Evolutionary conservation across 768 basidiomycete genomes (phyloP).

Genomic region (Solioccasus polychromus): DNA sequence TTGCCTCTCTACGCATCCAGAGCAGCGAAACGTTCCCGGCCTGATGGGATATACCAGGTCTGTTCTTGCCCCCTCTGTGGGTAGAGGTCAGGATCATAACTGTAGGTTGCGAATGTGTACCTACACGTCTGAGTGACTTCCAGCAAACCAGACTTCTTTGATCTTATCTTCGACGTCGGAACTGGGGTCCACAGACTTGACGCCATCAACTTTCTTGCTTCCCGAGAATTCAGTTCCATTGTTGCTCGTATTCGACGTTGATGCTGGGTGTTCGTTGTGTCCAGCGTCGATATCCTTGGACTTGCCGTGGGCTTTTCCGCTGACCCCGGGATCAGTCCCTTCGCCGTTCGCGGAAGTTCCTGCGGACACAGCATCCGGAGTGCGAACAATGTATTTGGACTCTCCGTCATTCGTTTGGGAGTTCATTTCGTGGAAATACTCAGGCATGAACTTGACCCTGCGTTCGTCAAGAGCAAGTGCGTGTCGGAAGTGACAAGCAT

Average conservation of each 20-base stretch:
- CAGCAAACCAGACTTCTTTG: conserved; percentile 71
- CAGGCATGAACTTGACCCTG: conserved; percentile 55
- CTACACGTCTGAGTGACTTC: conserved; percentile 38
- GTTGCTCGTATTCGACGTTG: conserved; percentile 16
- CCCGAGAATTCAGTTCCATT: conserved; percentile 18
- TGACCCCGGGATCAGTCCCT: too few species aligned
- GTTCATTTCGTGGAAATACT: conserved; percentile 34
- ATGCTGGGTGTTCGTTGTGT: too few species aligned
- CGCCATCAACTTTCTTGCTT: too few species aligned
- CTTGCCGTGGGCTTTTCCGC: too few species aligned
- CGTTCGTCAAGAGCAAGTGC: conserved; percentile 64
- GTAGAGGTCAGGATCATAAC: neutral
- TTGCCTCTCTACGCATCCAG: conserved; percentile 36
- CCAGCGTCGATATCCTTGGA: too few species aligned
- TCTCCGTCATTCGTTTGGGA: conserved; percentile 10
- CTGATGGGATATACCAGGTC: conserved; percentile 18
- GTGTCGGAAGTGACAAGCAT: conserved; percentile 59
- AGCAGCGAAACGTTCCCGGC: conserved; percentile 26
- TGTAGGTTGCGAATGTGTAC: neutral
- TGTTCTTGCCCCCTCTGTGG: conserved; percentile 22
- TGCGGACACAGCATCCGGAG: neutral
- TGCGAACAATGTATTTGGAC: conserved; percentile 8
- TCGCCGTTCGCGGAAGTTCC: neutral
- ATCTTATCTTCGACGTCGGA: conserved; percentile 22
- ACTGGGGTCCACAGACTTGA: too few species aligned